A percentile compares a stretch with the other conserved stretches of the same genome.
These are phyloP conservation scores for Pseudogymnoascus sp. DNA, from an alignment of 2,329 filamentous ascomycete genomes.

Conservation along the genomic window DNA sequence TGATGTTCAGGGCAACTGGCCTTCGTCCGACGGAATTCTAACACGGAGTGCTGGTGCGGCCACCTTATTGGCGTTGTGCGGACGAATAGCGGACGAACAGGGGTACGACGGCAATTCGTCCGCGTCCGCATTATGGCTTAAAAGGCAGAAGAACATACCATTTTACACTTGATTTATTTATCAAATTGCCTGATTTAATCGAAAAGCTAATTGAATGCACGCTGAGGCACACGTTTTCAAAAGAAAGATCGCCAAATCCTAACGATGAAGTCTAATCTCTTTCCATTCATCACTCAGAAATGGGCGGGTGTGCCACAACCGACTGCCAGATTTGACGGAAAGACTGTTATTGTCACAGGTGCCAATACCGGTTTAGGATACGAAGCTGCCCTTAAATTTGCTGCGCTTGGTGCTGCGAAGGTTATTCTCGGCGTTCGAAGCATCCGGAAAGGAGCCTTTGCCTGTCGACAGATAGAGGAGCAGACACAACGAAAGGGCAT, in stretches of 20 bases:
- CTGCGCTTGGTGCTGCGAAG: slow-evolving; percentile 30
- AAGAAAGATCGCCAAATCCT: neutral
- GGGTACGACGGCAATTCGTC: neutral
- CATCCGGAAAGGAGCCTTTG: slow-evolving; percentile 31
- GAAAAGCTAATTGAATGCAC: neutral
- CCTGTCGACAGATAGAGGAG: slow-evolving; percentile 28
- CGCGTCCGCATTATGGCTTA: neutral
- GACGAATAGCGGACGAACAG: neutral
- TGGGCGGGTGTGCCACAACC: slow-evolving; percentile 12
- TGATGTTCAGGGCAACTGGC: neutral
- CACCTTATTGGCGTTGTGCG: neutral
- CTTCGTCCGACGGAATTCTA: neutral
- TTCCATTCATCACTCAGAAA: neutral
- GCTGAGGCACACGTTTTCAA: neutral
- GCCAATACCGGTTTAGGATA: slow-evolving; percentile 39
- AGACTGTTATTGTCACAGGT: slow-evolving; percentile 37
- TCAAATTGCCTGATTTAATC: neutral
- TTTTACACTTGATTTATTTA: neutral
- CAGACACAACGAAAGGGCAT: slow-evolving; percentile 14
- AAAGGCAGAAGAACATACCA: neutral
- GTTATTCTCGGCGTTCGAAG: slow-evolving; percentile 39
- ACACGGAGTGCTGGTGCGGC: neutral
- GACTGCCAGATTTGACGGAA: slow-evolving; percentile 14
- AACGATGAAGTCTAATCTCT: neutral
- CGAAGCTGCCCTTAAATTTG: slow-evolving; percentile 36